Percentiles rank a stretch among this genome's conserved stretches.
Conservation (phyloP, 148 eudicot species). For the Dianthus caryophyllus region DNA sequence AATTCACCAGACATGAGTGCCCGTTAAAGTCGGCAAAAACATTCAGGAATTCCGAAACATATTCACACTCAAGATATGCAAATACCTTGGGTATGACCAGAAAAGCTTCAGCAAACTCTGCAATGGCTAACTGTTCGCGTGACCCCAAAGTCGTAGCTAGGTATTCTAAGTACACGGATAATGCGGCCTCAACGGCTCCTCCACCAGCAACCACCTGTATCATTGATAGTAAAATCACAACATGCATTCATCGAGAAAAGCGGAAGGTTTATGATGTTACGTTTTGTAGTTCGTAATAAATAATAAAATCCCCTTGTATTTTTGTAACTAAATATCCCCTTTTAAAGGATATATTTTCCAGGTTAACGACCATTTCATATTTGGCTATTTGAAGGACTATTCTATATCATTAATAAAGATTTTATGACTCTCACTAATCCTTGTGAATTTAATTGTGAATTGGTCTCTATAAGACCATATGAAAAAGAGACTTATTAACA, state of each 20-base stretch:
- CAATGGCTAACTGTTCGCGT: conserved; percentile 94
- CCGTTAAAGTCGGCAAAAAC: not conserved
- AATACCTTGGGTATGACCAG: conserved; percentile 86
- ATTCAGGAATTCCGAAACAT: not conserved
- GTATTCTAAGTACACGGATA: conserved; percentile 84
- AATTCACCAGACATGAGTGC: conserved; percentile 1
- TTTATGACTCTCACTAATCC: no score
- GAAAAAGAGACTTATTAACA: no score
- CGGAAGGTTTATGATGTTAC: conserved; percentile 12
- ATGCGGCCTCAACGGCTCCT: conserved; percentile 96
- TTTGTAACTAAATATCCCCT: no score
- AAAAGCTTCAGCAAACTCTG: conserved; percentile 94
- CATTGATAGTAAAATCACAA: conserved; percentile 1
- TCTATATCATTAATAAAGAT: no score
- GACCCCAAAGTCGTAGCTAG: conserved; percentile 95
- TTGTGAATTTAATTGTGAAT: no score
- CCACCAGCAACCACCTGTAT: conserved; percentile 96
- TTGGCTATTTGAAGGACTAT: no score
- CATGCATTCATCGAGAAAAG: not conserved
- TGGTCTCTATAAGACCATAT: no score
- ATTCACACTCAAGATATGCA: not conserved
- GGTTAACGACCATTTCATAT: no score
- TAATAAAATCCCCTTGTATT: no score
- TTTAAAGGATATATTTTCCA: no score
- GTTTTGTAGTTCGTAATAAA: no score